phyloP scores from a whole-genome alignment of 768 basidiomycete genomes.

The Astraeus odoratus region DNA sequence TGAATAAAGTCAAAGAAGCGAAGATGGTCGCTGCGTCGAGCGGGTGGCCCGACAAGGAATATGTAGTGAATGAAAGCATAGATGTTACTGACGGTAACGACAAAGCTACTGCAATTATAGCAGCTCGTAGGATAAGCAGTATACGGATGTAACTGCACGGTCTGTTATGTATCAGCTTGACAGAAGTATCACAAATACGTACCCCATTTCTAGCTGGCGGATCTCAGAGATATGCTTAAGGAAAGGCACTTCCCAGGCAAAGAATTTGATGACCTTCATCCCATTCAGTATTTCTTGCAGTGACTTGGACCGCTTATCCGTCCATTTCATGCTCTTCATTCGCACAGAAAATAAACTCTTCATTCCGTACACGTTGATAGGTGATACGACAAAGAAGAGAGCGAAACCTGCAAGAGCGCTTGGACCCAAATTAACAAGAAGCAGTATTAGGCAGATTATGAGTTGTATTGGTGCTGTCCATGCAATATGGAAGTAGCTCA shows the following conservation, averaged over 20 bases:
- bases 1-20: conserved; percentile 80
- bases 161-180: neutral
- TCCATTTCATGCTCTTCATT: conserved; percentile 77
- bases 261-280: conserved; percentile 91
- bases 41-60: conserved; percentile 62
- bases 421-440: conserved; percentile 66
- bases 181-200: conserved; percentile 13
- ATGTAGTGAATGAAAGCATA: conserved; percentile 70
- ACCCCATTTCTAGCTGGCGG: conserved; percentile 65
- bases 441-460: conserved; percentile 65
- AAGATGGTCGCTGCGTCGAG: conserved; percentile 72
- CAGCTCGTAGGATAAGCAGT: conserved; percentile 58
- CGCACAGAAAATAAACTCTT: conserved; percentile 54
- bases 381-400: conserved; percentile 64
- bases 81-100: conserved; percentile 74
- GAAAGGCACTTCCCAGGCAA: conserved; percentile 84
- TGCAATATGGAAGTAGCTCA: conserved; percentile 41
- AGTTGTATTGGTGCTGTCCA: conserved; percentile 18
- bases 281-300: conserved; percentile 85
- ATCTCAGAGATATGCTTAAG: conserved; percentile 64
- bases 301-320: conserved; percentile 82
- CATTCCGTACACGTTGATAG: conserved; percentile 68
- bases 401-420: conserved; percentile 50
- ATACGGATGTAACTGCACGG: conserved; percentile 52
- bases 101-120: conserved; percentile 60